These are phyloP conservation scores for Poterioochromonas sp. DNA, from an alignment of 352 stramenopile genomes.

Conservation along the genomic window DNA sequence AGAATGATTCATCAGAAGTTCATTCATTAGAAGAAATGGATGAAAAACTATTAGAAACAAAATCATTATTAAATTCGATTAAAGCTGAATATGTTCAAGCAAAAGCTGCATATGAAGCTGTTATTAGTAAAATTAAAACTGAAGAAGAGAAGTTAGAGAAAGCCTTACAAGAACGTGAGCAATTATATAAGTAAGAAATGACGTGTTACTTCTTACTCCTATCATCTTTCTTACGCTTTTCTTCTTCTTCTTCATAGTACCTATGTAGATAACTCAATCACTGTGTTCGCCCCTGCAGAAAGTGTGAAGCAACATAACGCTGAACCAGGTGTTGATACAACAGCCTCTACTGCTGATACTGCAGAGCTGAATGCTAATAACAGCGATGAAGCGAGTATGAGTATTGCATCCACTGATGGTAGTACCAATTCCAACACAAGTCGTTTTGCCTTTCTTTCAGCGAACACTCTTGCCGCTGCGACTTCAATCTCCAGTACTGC, in stretches of 20 bases:
- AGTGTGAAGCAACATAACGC: background rate
- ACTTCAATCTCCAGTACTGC: background rate
- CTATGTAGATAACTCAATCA: no score
- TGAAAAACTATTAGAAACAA: background rate
- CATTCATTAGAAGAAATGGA: background rate
- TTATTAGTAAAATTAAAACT: background rate
- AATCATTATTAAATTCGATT: background rate
- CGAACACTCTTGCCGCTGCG: background rate
- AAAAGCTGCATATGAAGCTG: conserved; percentile 4
- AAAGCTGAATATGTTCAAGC: conserved; percentile 16
- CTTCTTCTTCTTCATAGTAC: no score
- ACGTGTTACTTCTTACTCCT: no score
- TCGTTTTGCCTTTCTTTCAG: background rate
- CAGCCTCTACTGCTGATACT: no score
- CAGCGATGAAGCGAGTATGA: no score
- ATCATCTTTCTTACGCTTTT: no score
- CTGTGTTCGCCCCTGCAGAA: no score
- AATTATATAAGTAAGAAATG: background rate
- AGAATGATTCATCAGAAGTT: background rate
- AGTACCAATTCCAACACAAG: no score
- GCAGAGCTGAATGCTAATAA: no score
- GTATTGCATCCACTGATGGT: no score
- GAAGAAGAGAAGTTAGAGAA: background rate
- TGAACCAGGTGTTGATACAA: background rate
- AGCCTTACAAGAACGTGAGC: background rate